These are phyloP conservation scores for Emmonsia crescens DNA, from an alignment of 2,329 filamentous ascomycete species.

Conservation along the genomic window DNA sequence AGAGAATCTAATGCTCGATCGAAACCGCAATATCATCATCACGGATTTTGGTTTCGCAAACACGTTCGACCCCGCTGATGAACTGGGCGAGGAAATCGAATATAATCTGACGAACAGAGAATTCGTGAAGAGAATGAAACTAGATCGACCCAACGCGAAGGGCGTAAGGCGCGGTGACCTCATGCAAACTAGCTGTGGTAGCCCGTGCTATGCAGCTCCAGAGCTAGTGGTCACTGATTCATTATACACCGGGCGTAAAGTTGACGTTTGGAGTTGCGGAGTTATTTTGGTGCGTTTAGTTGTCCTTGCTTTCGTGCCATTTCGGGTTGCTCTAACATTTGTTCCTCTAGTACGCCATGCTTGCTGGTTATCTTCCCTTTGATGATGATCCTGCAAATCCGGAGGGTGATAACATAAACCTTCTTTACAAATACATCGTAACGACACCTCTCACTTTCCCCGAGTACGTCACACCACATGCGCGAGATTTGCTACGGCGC, in stretches of 20 bases:
- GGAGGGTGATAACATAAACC: conserved; percentile 97
- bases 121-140: conserved; percentile 72
- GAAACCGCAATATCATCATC: conserved; percentile 98
- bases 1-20: conserved; percentile 87
- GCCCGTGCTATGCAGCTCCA: conserved; percentile 92
- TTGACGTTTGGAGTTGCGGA: conserved; percentile 98
- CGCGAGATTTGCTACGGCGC: conserved; percentile 78
- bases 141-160: conserved; percentile 66
- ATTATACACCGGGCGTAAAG: conserved; percentile 91
- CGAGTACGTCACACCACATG: conserved; percentile 96
- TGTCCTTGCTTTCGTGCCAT: conserved; percentile 2
- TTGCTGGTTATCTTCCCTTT: conserved; percentile 93
- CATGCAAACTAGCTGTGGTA: conserved; percentile 98
- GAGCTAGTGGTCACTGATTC: conserved; percentile 97
- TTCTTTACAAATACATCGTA: conserved; percentile 98
- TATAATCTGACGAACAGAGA: conserved; percentile 77
- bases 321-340: conserved; percentile 5
- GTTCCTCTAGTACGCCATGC: conserved; percentile 79
- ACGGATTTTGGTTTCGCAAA: conserved; percentile 99
- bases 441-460: conserved; percentile 94
- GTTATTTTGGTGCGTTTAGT: conserved; percentile 75
- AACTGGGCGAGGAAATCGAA: conserved; percentile 83
- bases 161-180: conserved; percentile 78
- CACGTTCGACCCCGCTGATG: conserved; percentile 82
- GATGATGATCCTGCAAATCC: conserved; percentile 97